phyloP scores from a whole-genome alignment of 2,329 filamentous ascomycete species.

The Aspergillus pseudoglaucus region DNA sequence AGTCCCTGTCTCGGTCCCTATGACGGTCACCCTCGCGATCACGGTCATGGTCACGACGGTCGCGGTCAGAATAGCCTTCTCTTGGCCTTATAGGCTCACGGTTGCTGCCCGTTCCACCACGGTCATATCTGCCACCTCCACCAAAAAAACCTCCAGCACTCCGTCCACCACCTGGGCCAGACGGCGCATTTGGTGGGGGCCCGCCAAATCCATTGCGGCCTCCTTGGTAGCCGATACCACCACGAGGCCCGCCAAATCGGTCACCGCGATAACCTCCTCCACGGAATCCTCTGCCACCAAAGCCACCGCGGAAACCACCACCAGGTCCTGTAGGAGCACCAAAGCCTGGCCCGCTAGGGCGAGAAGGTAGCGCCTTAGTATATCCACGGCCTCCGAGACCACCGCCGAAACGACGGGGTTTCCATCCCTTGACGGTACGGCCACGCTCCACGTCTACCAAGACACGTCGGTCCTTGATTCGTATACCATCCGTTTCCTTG shows the following conservation, averaged over 20 bases:
- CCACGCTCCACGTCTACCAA: slow-evolving; percentile 95
- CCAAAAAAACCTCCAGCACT: slow-evolving; percentile 46
- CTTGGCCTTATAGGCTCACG: slow-evolving; percentile 72
- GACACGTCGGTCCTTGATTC: slow-evolving; percentile 85
- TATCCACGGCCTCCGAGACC: slow-evolving; percentile 89
- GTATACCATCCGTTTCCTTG: slow-evolving; percentile 78
- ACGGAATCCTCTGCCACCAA: slow-evolving; percentile 46
- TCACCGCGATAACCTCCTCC: slow-evolving; percentile 49
- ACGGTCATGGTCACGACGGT: slow-evolving; percentile 37
- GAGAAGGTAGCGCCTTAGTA: slow-evolving; percentile 69
- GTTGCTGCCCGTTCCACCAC: slow-evolving; percentile 65
- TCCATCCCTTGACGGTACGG: slow-evolving; percentile 89
- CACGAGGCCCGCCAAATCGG: slow-evolving; percentile 42
- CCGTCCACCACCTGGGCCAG: slow-evolving; percentile 51
- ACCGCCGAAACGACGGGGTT: slow-evolving; percentile 82
- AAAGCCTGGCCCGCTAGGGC: slow-evolving; percentile 61
- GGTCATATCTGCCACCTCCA: slow-evolving; percentile 43
- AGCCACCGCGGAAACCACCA: slow-evolving; percentile 52
- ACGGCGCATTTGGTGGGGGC: slow-evolving; percentile 45
- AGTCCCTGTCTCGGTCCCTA: slow-evolving; percentile 51
- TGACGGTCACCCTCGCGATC: slow-evolving; percentile 51
- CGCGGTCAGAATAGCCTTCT: slow-evolving; percentile 50
- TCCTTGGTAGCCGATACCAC: slow-evolving; percentile 53
- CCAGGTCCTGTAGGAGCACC: slow-evolving; percentile 51
- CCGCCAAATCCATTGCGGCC: slow-evolving; percentile 47